These are phyloP conservation scores for Trifolium subterraneum DNA, from an alignment of 306 rosid species.

Conservation along the genomic window DNA sequence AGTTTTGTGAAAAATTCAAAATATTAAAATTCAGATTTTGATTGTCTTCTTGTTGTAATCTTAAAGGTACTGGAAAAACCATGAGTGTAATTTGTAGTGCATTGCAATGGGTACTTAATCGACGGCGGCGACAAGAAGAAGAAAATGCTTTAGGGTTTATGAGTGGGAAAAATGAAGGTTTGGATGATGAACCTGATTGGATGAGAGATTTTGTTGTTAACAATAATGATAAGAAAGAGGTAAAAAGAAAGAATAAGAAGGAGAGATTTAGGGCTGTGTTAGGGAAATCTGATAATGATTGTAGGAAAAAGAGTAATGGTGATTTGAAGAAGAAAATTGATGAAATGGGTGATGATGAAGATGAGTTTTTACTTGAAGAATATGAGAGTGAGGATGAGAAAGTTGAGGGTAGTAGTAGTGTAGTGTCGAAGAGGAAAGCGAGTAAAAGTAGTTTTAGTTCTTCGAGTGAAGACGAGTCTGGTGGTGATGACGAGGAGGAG, in stretches of 20 bases:
- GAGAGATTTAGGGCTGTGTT: constrained; percentile 41
- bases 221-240: constrained; percentile 47
- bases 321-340: constrained; percentile 38
- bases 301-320: not conserved
- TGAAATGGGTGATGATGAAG: constrained; percentile 54
- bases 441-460: constrained; percentile 49
- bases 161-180: constrained; percentile 43
- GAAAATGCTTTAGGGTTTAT: constrained; percentile 17
- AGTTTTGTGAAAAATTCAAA: not conserved
- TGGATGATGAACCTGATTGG: constrained; percentile 95
- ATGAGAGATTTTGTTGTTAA: constrained; percentile 65
- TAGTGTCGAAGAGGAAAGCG: constrained; percentile 66
- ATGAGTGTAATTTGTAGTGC: constrained; percentile 90
- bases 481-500: constrained; percentile 50
- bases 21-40: not conserved
- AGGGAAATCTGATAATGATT: constrained; percentile 36
- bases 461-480: constrained; percentile 72
- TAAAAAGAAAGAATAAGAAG: constrained; percentile 44
- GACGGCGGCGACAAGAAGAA: constrained; percentile 49
- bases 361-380: constrained; percentile 82
- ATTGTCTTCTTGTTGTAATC: constrained; percentile 24
- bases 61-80: constrained; percentile 90
- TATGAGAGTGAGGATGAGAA: constrained; percentile 83
- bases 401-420: constrained; percentile 38
- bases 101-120: constrained; percentile 87